A percentile compares a stretch with the other conserved stretches of the same genome.
Evolutionary conservation across 2,329 filamentous ascomycete genomes (phyloP).

Genomic region (Xylariaceae sp.): DNA sequence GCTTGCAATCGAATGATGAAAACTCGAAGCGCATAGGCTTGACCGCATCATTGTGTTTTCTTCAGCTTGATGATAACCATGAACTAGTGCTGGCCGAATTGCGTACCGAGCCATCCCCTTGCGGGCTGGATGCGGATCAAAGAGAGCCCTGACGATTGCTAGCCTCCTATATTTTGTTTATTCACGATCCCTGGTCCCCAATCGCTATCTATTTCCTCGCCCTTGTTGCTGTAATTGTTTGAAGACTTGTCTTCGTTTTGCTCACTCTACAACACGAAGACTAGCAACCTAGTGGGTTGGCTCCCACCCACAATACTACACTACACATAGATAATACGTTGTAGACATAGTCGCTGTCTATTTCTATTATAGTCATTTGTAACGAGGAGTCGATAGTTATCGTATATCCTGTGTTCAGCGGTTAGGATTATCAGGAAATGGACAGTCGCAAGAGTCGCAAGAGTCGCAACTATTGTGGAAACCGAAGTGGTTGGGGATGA

Average conservation of each 20-base stretch:
- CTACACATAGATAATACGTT: too few species aligned
- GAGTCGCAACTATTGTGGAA: not conserved
- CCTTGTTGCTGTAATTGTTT: too few species aligned
- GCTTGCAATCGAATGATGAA: constrained; percentile 52
- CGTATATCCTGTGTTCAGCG: too few species aligned
- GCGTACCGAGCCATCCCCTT: constrained; percentile 44
- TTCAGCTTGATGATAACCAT: constrained; percentile 44
- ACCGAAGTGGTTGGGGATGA: not conserved
- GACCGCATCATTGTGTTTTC: constrained; percentile 30
- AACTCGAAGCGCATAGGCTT: constrained; percentile 30
- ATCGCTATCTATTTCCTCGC: too few species aligned
- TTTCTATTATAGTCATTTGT: too few species aligned
- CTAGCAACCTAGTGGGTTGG: too few species aligned
- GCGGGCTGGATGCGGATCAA: constrained; percentile 55
- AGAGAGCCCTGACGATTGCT: constrained; percentile 60
- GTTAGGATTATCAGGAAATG: too few species aligned
- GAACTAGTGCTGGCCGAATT: constrained; percentile 21
- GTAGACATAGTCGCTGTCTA: too few species aligned
- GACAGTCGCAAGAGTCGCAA: not conserved
- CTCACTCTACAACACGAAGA: too few species aligned
- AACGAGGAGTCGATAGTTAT: too few species aligned
- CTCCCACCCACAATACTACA: too few species aligned
- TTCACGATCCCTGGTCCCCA: not conserved
- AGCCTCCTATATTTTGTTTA: not conserved
- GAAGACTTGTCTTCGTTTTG: too few species aligned